Base-by-base conservation (phyloP, 257 asterid genomes). In the Asclepias syriaca region DNA sequence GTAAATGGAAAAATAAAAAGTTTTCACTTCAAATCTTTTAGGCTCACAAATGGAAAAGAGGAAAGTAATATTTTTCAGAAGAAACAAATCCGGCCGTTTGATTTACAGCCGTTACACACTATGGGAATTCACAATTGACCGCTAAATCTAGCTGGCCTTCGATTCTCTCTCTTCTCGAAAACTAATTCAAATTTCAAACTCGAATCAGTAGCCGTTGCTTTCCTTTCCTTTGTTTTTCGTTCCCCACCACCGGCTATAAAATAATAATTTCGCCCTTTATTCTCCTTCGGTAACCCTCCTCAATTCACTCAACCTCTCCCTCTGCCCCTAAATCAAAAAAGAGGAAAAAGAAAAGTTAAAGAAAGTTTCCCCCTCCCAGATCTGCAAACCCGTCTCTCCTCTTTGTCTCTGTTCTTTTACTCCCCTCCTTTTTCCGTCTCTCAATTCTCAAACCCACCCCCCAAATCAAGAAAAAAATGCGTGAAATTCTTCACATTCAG, bases 401-500 rank as follows among this genome's bases (percentile, higher is more conserved):
- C 29, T 2, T 37, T 6, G n/a, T 58, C 21, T 43, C 43, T 53
- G 8, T 34, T 19, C 32, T 14, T 11, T 29, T 8, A 6, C 37
- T 12, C 3, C 70, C 43, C 43, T 68, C 61, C 53, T 15, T 0
- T 14, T 21, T 29, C 34, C 34, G 34, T 34, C 43, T 39, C 58
- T 11, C 63, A 16, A 16, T 12, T n/a, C 76, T 2, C 34, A 2
- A 29, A 29, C 37, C 1, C 2, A 5, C 32, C 13, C 32, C 58
- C 49, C 7, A 24, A 46, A 46, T 68, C 50, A 19, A 18, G 3
- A 12, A 3, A 79, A 67, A 79, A 67, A 84, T 81, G 88, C 74
- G 88, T n/a, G 88, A 84, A 63, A 84, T 84, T 32, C 84, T 84
- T 59, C 88, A 84, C 60, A 84, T 84, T 46, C 88, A 84, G 32